Base-by-base conservation (phyloP, 768 basidiomycete species). In the Phanerochaete carnosa region DNA sequence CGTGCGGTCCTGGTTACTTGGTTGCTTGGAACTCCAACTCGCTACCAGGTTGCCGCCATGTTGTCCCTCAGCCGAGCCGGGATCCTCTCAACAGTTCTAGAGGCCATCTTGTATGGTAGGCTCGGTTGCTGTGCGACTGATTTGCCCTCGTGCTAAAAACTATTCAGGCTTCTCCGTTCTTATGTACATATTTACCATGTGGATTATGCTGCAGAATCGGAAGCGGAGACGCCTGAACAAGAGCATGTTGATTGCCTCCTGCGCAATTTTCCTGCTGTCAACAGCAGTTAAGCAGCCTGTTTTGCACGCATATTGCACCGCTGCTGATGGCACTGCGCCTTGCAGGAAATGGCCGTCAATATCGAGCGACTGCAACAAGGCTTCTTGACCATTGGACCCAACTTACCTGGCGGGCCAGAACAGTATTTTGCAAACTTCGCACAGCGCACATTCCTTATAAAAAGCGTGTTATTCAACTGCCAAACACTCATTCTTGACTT, bases 101-200 rank as follows among this genome's bases (percentile, higher is more conserved):
- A 68, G 61, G 67, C 58, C 28, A 62, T 68, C 35, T 61, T 68
- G 2, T 68, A 68, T 50, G 67, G 67, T 68, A 35, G 9, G 54
- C 30, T n/a, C n/a, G n/a, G n/a, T n/a, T n/a, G n/a, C n/a, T 4
- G 25, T 32, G 43, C 23, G 11, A 53, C 4, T 9, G 29, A 53
- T n/a, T n/a, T n/a, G n/a, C 12, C n/a, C n/a, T n/a, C n/a, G 13
- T 33, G 32, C 19, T 58, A 19, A 52, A 3, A 6, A 50, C n/a
- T 43, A 37, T 25, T 15, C 45, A 68, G 68, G 68, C 33, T 68
- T 64, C 33, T 66, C 65, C 15, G 68, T 66, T 4, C 62, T 68
- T 51, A 68, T 68, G 68, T 68, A 64, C 61, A 64, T 58, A 15
- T 51, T 68, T 45, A 64, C 68, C 9, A 62, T 64, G 59, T 66